Base-by-base conservation (phyloP, 169 alveolate genomes). In the Eimeria acervulina region DNA sequence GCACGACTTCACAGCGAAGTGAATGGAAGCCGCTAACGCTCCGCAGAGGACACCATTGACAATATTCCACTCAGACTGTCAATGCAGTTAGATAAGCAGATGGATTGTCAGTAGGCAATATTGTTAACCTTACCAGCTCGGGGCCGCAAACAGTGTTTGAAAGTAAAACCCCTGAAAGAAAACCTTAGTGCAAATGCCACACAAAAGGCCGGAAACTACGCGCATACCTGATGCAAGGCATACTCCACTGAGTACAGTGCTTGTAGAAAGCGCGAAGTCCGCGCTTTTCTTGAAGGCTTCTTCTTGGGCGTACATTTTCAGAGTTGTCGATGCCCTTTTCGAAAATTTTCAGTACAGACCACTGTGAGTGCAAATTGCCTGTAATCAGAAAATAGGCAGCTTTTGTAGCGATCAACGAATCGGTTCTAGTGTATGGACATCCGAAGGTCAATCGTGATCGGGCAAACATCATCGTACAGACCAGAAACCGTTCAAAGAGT, bases 211-310 rank as follows among this genome's bases (percentile, higher is more conserved):
- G 55, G 61, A 78, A 47, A 47, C 28, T 42, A 42, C 10, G 59
- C 13, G 38, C 40, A 36, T 87, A 87, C 93, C 93, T 33, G 93
- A 17, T 55, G 61, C 78, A 33, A 87, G 78, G 83, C 93, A 87
- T 17, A 87, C 83, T 55, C 93, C 93, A 61, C 93, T 59, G 93
- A 87, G 93, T 70, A 87, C 93, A 38, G 81, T 33, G 52, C 83
- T 61, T n/a, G 81, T 87, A 44, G 83, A 61, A 52, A 87, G 93
- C 78, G 93, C 93, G 93, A 87, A 87, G 17, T 87, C 93, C n/a
- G 93, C 93, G 93, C 93, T 61, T 61, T 38, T 87, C 93, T 87
- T 87, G 61, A 87, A 87, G 83, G 93, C 93, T 87, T 87, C 93
- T 51, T 87, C 93, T 61, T 87, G 93, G 59, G 93, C 93, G 93